Conservation (phyloP, 768 basidiomycete genomes). For the Phylloporus arenicola region DNA sequence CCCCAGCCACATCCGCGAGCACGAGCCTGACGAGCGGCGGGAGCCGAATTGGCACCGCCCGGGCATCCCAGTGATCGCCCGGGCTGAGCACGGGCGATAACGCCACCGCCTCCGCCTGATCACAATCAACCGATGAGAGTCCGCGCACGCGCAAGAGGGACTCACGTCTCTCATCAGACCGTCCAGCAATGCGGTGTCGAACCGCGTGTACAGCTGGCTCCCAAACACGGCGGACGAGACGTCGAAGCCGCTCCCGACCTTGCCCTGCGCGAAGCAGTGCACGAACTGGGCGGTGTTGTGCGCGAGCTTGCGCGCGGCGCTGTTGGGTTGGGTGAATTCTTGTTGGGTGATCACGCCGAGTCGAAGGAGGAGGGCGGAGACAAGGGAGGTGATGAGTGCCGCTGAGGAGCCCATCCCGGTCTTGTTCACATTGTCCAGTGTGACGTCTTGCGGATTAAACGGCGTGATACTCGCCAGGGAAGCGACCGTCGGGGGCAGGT, state of each 20-base stretch:
- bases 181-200: conserved; percentile 51
- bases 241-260: conserved; percentile 97
- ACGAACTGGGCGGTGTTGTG: conserved; percentile 94
- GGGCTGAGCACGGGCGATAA: conserved; percentile 61
- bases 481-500: conserved; percentile 55
- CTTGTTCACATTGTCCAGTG: conserved; percentile 85
- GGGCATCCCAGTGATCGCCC: conserved; percentile 60
- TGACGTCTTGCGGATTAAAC: conserved; percentile 66
- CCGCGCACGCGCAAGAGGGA: not conserved
- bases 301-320: conserved; percentile 54
- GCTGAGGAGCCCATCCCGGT: conserved; percentile 97
- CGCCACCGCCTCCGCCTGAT: conserved; percentile 12
- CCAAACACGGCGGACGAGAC: conserved; percentile 92
- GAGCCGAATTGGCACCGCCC: conserved; percentile 64
- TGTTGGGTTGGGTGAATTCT: conserved; percentile 41
- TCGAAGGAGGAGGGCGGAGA: conserved; percentile 78
- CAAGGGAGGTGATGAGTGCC: conserved; percentile 92
- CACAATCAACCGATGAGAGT: not conserved
- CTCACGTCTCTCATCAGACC: conserved; percentile 26
- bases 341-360: conserved; percentile 53
- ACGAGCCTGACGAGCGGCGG: conserved; percentile 81
- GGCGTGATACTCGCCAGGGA: conserved; percentile 69
- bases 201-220: conserved; percentile 88
- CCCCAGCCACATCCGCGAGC: conserved; percentile 93
- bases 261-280: conserved; percentile 96